These are phyloP conservation scores for Termitomyces sp. DNA, from an alignment of 768 basidiomycete species.

Conservation along the genomic window DNA sequence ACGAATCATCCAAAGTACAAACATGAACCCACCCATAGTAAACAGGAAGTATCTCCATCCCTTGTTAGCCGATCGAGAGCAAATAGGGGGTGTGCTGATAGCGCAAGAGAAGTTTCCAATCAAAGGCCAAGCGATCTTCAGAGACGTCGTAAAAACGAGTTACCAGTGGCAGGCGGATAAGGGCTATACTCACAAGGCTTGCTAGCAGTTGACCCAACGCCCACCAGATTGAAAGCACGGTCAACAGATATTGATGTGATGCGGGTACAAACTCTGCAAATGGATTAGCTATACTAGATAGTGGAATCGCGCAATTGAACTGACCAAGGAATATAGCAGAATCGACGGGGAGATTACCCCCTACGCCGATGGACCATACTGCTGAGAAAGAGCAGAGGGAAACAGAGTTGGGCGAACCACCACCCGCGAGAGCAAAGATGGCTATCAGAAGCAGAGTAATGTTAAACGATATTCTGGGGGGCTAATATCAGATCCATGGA, in stretches of 20 bases:
- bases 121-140: constrained; percentile 68
- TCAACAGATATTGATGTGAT: constrained; percentile 72
- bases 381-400: constrained; percentile 50
- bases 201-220: constrained; percentile 69
- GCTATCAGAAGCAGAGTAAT: constrained; percentile 66
- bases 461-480: constrained; percentile 59
- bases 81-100: constrained; percentile 22
- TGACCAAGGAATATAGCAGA: constrained; percentile 71
- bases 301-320: constrained; percentile 10
- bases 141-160: neutral
- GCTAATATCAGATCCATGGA: neutral
- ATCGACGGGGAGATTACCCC: constrained; percentile 67
- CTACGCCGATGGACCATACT: constrained; percentile 64
- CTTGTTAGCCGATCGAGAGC: constrained; percentile 50
- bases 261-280: constrained; percentile 62
- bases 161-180: neutral
- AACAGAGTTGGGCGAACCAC: constrained; percentile 50
- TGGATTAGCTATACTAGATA: neutral
- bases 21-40: constrained; percentile 67
- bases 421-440: constrained; percentile 61
- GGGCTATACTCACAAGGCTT: constrained; percentile 26
- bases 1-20: constrained; percentile 56
- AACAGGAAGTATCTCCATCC: constrained; percentile 81
- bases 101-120: constrained; percentile 67
- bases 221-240: constrained; percentile 79